Evolutionary conservation across 129 eudicot genomes (phyloP), one percentile per base, ranked within the genome.

Genomic region (Chrysanthemum lavandulifolium): DNA sequence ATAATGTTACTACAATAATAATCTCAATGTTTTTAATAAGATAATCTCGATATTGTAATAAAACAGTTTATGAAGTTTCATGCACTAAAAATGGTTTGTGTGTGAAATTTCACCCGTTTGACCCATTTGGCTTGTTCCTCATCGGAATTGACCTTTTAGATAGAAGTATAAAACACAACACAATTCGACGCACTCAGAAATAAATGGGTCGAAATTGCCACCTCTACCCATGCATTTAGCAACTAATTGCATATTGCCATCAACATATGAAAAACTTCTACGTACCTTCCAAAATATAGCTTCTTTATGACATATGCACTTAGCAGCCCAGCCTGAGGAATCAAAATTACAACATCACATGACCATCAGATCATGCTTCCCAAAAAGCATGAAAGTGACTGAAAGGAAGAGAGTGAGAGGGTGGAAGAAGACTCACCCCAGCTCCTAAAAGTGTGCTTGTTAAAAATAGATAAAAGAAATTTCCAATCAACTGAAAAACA

Each of bases 371-470:
- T 51, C 51, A 31, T 58, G 27, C 23, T 48, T 67, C 31, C 27
- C 11, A 43, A 63, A n/a, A 55, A 65, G 60, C 62, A 58, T n/a
- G 40, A 11, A 69, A 33, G 10, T 5, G 36, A 13, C 3, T 47
- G 65, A 71, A 60, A 18, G 14, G 12, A 40, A 5, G 59, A 23
- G 72, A 13, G 57, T 2, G 25, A 43, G 25, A 14, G 11, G 49
- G 16, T 77, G 71, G 71, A 66, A 71, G 45, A 55, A 67, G 61
- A 58, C 88, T 82, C 65, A 91, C 97, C n/a, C 80, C 69, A 10
- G 79, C 91, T 70, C 97, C 97, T 55, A 91, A 83, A 81, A 84
- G 31, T 1, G 96, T 88, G 82, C 97, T 91, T 47, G 96, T 59
- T 40, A 86, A 29, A n/a, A 91, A 91, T 50, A 91, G 74, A 76